Percentiles rank a stretch among this genome's conserved stretches.
Evolutionary conservation across 2,329 filamentous ascomycete species (phyloP).

Genomic region (Calonectria pseudoturangicola): DNA sequence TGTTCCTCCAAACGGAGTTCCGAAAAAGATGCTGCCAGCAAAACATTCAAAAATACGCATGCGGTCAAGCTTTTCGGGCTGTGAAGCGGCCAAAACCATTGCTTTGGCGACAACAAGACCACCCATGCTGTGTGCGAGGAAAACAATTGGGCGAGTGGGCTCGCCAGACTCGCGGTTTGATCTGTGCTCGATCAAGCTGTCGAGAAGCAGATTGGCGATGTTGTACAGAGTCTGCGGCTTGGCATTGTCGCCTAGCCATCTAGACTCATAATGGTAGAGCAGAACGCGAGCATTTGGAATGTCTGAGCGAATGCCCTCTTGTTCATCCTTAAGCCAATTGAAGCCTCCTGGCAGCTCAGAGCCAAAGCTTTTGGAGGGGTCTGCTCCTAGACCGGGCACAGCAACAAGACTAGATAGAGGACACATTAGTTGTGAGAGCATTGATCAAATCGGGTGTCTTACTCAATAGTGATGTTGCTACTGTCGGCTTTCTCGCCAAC

Average conservation of each 20-base stretch:
- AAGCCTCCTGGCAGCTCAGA: slow-evolving; percentile 35
- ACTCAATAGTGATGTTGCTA: slow-evolving; percentile 34
- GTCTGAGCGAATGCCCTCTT: slow-evolving; percentile 34
- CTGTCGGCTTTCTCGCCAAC: slow-evolving; percentile 12
- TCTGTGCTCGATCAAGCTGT: slow-evolving; percentile 34
- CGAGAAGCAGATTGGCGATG: slow-evolving; percentile 33
- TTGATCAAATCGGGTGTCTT: not conserved
- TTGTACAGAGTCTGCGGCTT: slow-evolving; percentile 37
- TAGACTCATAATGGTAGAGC: slow-evolving; percentile 36
- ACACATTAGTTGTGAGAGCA: not conserved
- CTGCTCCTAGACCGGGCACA: slow-evolving; percentile 33
- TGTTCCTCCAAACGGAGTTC: slow-evolving; percentile 34
- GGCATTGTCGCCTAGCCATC: slow-evolving; percentile 34
- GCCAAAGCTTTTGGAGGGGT: slow-evolving; percentile 39
- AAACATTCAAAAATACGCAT: slow-evolving; percentile 38
- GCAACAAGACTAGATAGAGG: slow-evolving; percentile 18
- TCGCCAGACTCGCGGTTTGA: slow-evolving; percentile 28
- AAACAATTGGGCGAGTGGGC: slow-evolving; percentile 30
- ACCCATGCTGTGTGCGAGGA: slow-evolving; percentile 36
- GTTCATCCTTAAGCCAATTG: slow-evolving; percentile 38
- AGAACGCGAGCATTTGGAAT: slow-evolving; percentile 32
- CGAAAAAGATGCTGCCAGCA: slow-evolving; percentile 36
- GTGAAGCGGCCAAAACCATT: slow-evolving; percentile 29
- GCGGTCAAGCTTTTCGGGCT: slow-evolving; percentile 35
- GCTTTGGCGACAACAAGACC: slow-evolving; percentile 37